Conservation (phyloP, 2,329 filamentous ascomycete species). For the Thermothelomyces thermophilus region DNA sequence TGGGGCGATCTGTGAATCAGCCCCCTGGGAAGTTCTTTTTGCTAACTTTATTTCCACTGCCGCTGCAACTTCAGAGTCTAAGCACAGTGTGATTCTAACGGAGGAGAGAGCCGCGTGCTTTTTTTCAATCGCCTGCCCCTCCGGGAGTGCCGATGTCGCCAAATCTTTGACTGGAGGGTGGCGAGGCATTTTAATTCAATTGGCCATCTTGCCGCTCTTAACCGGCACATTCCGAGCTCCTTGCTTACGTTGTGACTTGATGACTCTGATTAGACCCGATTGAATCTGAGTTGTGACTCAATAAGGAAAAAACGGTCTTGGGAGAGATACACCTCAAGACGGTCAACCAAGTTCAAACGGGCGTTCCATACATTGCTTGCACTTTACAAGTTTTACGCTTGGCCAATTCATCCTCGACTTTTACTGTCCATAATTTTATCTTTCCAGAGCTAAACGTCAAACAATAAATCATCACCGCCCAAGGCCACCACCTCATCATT, state of each 20-base stretch:
- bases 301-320: neutral
- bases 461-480: neutral
- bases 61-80: neutral
- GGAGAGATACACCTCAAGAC: too few species aligned
- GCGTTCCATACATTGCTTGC: too few species aligned
- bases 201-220: slow-evolving; percentile 11
- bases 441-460: too few species aligned
- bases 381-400: too few species aligned
- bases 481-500: neutral
- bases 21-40: too few species aligned
- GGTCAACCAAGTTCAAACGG: too few species aligned
- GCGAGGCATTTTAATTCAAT: slow-evolving; percentile 15
- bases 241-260: neutral
- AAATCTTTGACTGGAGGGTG: neutral
- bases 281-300: neutral
- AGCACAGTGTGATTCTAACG: slow-evolving; percentile 3
- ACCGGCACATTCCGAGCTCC: slow-evolving; percentile 8
- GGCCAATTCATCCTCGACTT: too few species aligned
- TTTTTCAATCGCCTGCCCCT: neutral
- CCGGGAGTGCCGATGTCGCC: slow-evolving; percentile 15
- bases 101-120: neutral
- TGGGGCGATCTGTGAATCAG: slow-evolving; percentile 4
- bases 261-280: neutral
- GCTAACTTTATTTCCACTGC: slow-evolving; percentile 13
- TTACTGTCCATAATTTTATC: too few species aligned